A percentile compares a stretch with the other conserved stretches of the same genome.
phyloP scores from a whole-genome alignment of 2,329 filamentous ascomycete genomes.

The Neofusicoccum umdonicola region DNA sequence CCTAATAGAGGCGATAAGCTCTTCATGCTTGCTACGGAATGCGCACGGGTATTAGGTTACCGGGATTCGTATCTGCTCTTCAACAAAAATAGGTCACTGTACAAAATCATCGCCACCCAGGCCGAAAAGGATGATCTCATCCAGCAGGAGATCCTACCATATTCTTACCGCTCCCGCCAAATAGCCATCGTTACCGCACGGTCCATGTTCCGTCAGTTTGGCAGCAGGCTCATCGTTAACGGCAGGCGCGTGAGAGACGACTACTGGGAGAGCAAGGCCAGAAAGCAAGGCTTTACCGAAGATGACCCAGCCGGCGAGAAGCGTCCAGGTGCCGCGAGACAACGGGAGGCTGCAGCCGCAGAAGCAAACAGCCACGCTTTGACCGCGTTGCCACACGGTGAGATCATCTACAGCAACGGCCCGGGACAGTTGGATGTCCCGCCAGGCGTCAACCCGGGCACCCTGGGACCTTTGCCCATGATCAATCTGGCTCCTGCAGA shows the following conservation, averaged over 20 bases:
- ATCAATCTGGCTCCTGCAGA: conserved; percentile 79
- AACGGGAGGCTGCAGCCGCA: conserved; percentile 75
- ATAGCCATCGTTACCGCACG: conserved; percentile 97
- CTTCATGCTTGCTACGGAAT: conserved; percentile 98
- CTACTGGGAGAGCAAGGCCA: conserved; percentile 97
- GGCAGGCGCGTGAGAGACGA: conserved; percentile 92
- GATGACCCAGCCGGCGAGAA: conserved; percentile 95
- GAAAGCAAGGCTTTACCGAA: conserved; percentile 97
- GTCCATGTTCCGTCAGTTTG: conserved; percentile 99
- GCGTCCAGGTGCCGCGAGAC: conserved; percentile 85
- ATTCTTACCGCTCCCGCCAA: conserved; percentile 96
- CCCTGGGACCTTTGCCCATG: conserved; percentile 73
- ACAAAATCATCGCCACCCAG: conserved; percentile 96
- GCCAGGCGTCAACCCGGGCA: conserved; percentile 61
- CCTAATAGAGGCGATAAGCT: conserved; percentile 88
- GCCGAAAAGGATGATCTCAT: conserved; percentile 96
- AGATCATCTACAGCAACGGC: conserved; percentile 84
- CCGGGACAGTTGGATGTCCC: conserved; percentile 39
- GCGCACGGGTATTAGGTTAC: conserved; percentile 88
- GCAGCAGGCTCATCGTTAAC: conserved; percentile 86
- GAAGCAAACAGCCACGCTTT: conserved; percentile 58
- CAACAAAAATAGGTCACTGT: conserved; percentile 96
- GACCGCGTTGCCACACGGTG: conserved; percentile 67
- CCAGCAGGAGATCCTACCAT: conserved; percentile 89
- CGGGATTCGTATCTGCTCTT: conserved; percentile 97